Evolutionary conservation across 140 eudicot species (phyloP).

Genomic region (Cichorium intybus): DNA sequence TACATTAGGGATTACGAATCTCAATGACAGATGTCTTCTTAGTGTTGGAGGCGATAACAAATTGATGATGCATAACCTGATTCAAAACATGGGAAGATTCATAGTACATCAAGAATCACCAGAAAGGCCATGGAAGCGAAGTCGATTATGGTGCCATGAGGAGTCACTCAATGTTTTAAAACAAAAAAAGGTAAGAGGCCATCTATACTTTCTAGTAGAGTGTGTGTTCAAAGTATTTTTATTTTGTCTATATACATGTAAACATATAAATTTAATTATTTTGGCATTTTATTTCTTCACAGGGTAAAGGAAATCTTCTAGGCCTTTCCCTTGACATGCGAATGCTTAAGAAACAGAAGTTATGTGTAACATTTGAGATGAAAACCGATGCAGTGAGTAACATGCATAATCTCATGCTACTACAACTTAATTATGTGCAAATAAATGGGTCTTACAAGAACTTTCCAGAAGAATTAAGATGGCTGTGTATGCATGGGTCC

Average conservation of each 20-base stretch:
- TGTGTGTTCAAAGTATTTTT: no score
- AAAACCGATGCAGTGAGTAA: no score
- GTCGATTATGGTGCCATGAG: neutral
- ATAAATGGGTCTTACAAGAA: no score
- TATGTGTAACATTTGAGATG: no score
- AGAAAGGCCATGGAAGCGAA: neutral
- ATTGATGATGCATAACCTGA: neutral
- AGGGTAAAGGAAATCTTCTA: neutral
- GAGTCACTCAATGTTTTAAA: neutral
- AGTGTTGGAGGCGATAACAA: no score
- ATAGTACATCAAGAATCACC: neutral
- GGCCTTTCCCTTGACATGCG: slow-evolving; percentile 1
- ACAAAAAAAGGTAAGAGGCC: neutral
- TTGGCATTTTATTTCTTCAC: neutral
- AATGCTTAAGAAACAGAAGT: neutral
- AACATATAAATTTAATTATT: neutral
- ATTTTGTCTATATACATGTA: no score
- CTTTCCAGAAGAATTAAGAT: no score
- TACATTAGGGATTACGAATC: neutral
- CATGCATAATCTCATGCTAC: no score
- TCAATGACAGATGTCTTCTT: neutral
- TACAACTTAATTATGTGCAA: no score
- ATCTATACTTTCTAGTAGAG: no score
- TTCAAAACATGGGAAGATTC: neutral
- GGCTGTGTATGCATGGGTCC: no score